Evolutionary conservation across 2,329 filamentous ascomycete genomes (phyloP).

Genomic region (Cyphellophora europaea): DNA sequence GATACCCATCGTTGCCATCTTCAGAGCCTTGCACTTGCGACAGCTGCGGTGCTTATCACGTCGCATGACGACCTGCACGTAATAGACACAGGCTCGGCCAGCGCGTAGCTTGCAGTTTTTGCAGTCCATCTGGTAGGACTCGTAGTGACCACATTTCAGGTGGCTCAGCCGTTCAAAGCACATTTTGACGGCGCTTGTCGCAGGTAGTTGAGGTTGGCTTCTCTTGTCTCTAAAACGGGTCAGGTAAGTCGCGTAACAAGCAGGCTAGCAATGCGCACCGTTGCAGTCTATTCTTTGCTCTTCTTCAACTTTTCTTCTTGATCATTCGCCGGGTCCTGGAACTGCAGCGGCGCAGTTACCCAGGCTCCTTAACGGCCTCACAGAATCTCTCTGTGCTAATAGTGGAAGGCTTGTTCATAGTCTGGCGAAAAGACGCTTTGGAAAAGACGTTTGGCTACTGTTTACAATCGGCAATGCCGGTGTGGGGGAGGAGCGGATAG

Average conservation of each 20-base stretch:
- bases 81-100: conserved; percentile 15
- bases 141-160: conserved; percentile 17
- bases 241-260: too few relatives aligned
- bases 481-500: too few relatives aligned
- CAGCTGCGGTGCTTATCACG: conserved; percentile 18
- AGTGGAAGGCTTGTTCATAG: conserved; percentile 21
- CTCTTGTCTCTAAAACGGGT: too few relatives aligned
- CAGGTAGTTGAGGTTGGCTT: too few relatives aligned
- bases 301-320: not conserved
- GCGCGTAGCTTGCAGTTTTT: conserved; percentile 14
- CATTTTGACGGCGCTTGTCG: conserved; percentile 16
- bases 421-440: conserved; percentile 12
- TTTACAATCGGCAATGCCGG: too few relatives aligned
- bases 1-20: conserved; percentile 15
- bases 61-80: conserved; percentile 16
- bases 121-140: conserved; percentile 19
- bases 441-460: not conserved
- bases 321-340: too few relatives aligned
- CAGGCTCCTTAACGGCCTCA: conserved; percentile 21
- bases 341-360: too few relatives aligned
- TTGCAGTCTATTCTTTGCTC: not conserved
- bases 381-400: conserved; percentile 19
- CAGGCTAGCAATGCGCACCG: too few relatives aligned
- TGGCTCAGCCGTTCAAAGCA: conserved; percentile 18
- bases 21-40: conserved; percentile 16